Conservation (phyloP, 179 eudicot genomes). For the Drosera spatulata region DNA sequence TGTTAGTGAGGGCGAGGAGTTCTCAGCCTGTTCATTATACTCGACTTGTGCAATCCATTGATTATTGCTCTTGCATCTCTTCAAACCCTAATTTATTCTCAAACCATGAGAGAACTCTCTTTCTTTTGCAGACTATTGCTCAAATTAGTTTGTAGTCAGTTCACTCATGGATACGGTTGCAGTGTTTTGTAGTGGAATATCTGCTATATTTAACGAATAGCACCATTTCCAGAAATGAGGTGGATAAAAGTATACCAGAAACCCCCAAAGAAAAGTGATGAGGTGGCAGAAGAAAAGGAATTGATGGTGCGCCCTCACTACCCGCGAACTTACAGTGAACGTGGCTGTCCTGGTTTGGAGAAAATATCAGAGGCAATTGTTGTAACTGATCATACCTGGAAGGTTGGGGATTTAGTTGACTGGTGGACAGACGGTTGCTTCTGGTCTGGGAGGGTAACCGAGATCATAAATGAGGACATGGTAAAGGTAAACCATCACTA, state of each 20-base stretch:
- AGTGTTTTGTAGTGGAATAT: neutral
- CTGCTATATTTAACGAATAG: neutral
- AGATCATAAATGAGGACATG: slow-evolving; percentile 30
- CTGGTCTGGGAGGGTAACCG: slow-evolving; percentile 65
- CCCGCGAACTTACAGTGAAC: slow-evolving; percentile 38
- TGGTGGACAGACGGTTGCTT: slow-evolving; percentile 51
- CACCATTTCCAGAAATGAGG: slow-evolving; percentile 28
- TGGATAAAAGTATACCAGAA: slow-evolving; percentile 36
- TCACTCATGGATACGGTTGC: neutral
- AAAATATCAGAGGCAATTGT: slow-evolving; percentile 39
- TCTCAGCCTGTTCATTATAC: no score
- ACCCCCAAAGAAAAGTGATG: slow-evolving; percentile 13
- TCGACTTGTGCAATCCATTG: no score
- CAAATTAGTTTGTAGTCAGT: neutral
- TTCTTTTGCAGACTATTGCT: neutral
- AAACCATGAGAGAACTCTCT: neutral
- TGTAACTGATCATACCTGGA: slow-evolving; percentile 47
- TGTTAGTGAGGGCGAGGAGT: no score
- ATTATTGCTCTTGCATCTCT: no score
- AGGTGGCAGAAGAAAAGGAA: slow-evolving; percentile 20
- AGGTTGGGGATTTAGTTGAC: slow-evolving; percentile 77
- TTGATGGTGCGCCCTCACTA: slow-evolving; percentile 72
- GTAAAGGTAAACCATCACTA: slow-evolving; percentile 43
- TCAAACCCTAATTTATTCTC: no score
- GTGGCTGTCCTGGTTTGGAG: slow-evolving; percentile 25